Evolutionary conservation across 164 flowering plant species (phyloP), one percentile per base, ranked within the genome.

Genomic region (Cinnamomum micranthum): DNA sequence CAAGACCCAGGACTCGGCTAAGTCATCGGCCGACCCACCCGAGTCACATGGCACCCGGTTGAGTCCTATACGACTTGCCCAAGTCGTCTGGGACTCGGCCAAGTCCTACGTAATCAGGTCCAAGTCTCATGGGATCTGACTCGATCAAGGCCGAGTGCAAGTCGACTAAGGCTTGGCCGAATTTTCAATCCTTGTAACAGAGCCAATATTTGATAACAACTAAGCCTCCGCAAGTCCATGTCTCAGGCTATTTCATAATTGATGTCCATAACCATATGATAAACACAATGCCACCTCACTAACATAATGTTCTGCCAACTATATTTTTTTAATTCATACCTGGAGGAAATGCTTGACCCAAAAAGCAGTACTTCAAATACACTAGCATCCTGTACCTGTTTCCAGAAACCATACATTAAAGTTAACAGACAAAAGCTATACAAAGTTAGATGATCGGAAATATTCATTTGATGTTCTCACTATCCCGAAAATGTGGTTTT

Each of bases 311-410:
- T 70, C 28, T 31, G 25, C 69, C 35, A 58, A 25, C 2, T 47
- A 52, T 62, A 58, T 68, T 67, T 15, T 55, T 50, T 20, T 47
- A 41, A 25, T 47, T n/a, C 73, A 71, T 75, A 80, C 99, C 99
- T 87, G 99, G 99, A 76, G 99, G 99, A 79, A 95, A 95, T 72
- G 99, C 92, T 79, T 88, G 90, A 71, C 99, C 99, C n/a, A 85
- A 80, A 72, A 95, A 95, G 88, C 99, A 93, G 75, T 95, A 93
- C 85, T 95, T 95, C 75, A 95, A 83, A 84, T 95, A 95, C 79
- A 95, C 94, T 78, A 95, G 99, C 86, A 92, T 88, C 85, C 91
- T 84, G 81, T 93, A 95, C 85, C 99, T 95, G 95, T 82, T 76
- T 71, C 73, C 68, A 82, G 69, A 50, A 77, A 65, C 51, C 77